phyloP scores from a whole-genome alignment of 495 filamentous ascomycete genomes.

The Penicillium daleae region DNA sequence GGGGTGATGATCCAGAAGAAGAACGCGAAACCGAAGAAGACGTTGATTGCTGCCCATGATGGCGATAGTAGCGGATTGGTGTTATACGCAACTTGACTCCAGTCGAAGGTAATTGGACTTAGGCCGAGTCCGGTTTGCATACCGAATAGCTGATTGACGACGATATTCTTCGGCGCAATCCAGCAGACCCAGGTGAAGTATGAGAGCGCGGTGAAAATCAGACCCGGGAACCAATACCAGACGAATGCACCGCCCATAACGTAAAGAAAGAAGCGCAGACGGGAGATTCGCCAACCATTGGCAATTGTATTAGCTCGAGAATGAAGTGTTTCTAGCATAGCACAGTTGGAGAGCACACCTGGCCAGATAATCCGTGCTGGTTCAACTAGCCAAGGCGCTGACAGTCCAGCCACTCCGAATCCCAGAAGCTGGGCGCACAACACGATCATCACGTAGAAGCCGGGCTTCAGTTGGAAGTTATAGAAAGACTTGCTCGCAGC shows the following conservation, averaged over 20 bases:
- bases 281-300: conserved; percentile 63
- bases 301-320: conserved; percentile 42
- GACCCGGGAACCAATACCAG: conserved; percentile 81
- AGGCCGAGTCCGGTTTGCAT: conserved; percentile 78
- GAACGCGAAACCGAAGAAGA: conserved; percentile 46
- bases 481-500: conserved; percentile 54
- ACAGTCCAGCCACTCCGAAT: conserved; percentile 66
- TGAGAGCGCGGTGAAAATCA: conserved; percentile 79
- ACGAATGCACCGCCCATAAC: conserved; percentile 54
- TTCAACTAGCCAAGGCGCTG: conserved; percentile 62
- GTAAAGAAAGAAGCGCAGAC: conserved; percentile 61
- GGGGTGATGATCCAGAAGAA: conserved; percentile 41
- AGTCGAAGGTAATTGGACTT: conserved; percentile 84
- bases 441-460: conserved; percentile 63
- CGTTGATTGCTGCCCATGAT: conserved; percentile 58
- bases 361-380: conserved; percentile 57
- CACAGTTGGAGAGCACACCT: conserved; percentile 42
- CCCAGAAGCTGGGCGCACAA: conserved; percentile 66
- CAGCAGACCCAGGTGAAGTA: conserved; percentile 88
- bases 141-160: conserved; percentile 77
- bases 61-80: conserved; percentile 43
- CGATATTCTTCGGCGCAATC: conserved; percentile 80
- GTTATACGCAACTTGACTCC: conserved; percentile 55
- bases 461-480: conserved; percentile 60
- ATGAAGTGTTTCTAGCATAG: conserved; percentile 42